Evolutionary conservation across 441 rosid genomes (phyloP).

Genomic region (Erysimum pusillum): DNA sequence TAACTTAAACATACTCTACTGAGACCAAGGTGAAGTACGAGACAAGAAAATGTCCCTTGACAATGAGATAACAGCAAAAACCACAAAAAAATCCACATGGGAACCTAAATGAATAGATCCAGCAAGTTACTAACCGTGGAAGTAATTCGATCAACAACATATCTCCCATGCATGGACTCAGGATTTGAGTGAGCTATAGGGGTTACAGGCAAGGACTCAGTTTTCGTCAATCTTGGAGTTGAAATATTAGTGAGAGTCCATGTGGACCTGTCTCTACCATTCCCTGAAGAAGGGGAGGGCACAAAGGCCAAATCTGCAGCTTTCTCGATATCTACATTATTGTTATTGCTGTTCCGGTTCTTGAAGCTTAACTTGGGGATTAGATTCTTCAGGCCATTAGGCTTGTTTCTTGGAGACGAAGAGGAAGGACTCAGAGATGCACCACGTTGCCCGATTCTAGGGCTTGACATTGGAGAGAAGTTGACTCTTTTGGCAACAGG

Average conservation of each 20-base stretch:
- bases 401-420: slow-evolving; percentile 59
- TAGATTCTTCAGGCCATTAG: slow-evolving; percentile 59
- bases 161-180: slow-evolving; percentile 81
- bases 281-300: slow-evolving; percentile 59
- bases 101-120: slow-evolving; percentile 17
- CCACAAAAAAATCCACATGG: slow-evolving; percentile 19
- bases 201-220: slow-evolving; percentile 82
- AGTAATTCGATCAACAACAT: slow-evolving; percentile 51
- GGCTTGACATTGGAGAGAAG: slow-evolving; percentile 85
- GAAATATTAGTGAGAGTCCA: slow-evolving; percentile 70
- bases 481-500: slow-evolving; percentile 76
- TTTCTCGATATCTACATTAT: slow-evolving; percentile 75
- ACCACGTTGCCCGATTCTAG: slow-evolving; percentile 50
- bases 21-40: slow-evolving; percentile 5
- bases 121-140: slow-evolving; percentile 53
- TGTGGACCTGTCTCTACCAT: slow-evolving; percentile 57
- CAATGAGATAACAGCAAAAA: slow-evolving; percentile 24
- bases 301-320: slow-evolving; percentile 77
- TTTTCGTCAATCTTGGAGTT: slow-evolving; percentile 60
- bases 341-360: slow-evolving; percentile 49
- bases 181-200: slow-evolving; percentile 87
- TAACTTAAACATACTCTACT: slow-evolving; percentile 16
- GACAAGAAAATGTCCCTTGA: slow-evolving; percentile 29
- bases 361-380: slow-evolving; percentile 88
- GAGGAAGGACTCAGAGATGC: slow-evolving; percentile 50